A percentile compares a stretch with the other conserved stretches of the same genome.
Evolutionary conservation across 1,284 basidiomycete species (phyloP).

Genomic region (Cryptococcus amylolentus): DNA sequence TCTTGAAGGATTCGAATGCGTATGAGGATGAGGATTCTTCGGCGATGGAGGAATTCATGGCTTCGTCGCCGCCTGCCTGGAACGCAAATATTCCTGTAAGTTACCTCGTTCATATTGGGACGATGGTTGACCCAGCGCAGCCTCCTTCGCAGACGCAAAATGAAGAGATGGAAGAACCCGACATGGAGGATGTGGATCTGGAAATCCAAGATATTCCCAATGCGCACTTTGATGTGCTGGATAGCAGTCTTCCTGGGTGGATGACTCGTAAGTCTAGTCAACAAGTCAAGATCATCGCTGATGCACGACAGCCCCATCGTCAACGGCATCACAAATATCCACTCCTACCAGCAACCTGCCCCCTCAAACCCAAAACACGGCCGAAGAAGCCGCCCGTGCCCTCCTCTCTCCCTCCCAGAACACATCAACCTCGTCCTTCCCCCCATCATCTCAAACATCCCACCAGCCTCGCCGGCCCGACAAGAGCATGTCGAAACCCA

Average conservation of each 20-base stretch:
- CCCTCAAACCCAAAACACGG: conserved; percentile 15
- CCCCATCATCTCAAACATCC: conserved; percentile 8
- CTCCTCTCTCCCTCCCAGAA: conserved; percentile 21
- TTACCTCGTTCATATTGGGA: background rate
- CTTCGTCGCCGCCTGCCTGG: conserved; percentile 55
- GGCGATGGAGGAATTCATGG: conserved; percentile 54
- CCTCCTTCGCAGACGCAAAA: conserved; percentile 18
- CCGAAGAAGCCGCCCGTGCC: conserved; percentile 43
- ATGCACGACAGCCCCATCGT: conserved; percentile 7
- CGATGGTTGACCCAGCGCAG: conserved; percentile 7
- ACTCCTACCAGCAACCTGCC: conserved; percentile 7
- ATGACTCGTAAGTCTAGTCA: conserved; percentile 26
- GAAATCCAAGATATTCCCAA: conserved; percentile 56
- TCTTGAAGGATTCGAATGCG: conserved; percentile 63
- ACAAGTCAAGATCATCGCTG: background rate
- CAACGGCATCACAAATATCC: conserved; percentile 7
- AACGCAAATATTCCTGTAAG: conserved; percentile 49
- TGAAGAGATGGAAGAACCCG: conserved; percentile 55
- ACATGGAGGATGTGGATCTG: conserved; percentile 58
- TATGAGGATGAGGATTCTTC: conserved; percentile 45
- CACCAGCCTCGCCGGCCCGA: conserved; percentile 18
- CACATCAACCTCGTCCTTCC: background rate
- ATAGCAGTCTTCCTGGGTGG: conserved; percentile 68
- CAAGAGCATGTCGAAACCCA: conserved; percentile 55
- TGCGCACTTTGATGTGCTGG: conserved; percentile 71